Percentiles rank a stretch among this genome's conserved stretches.
phyloP scores from a whole-genome alignment of 768 basidiomycete genomes.

The Sporobolomyces roseus region DNA sequence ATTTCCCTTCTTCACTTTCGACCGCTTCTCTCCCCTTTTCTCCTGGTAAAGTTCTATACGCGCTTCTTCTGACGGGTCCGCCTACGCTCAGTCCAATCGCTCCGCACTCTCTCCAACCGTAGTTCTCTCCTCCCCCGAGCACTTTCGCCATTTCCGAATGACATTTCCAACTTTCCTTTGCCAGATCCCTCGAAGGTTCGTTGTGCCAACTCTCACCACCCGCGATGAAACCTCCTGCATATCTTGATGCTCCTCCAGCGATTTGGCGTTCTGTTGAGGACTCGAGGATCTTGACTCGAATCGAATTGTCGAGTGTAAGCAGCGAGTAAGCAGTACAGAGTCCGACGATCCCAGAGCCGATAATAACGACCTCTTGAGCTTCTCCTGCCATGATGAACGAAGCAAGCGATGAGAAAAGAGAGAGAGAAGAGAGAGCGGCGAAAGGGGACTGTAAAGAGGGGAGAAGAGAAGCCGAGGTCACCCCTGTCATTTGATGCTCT shows the following conservation, averaged over 20 bases:
- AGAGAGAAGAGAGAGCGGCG: too few species aligned
- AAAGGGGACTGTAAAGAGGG: too few species aligned
- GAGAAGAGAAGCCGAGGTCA: too few species aligned
- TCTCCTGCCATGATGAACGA: neutral
- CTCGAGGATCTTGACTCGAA: constrained; percentile 53
- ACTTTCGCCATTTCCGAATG: constrained; percentile 52
- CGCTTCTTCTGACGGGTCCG: constrained; percentile 19
- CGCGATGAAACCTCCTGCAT: constrained; percentile 53
- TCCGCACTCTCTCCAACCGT: constrained; percentile 51
- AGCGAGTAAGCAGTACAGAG: constrained; percentile 54
- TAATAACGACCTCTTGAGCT: constrained; percentile 41
- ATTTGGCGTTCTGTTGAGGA: constrained; percentile 47
- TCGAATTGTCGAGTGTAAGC: constrained; percentile 44
- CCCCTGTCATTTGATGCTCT: too few species aligned
- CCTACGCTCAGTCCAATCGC: constrained; percentile 46
- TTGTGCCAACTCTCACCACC: constrained; percentile 51
- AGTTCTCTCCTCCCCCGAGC: constrained; percentile 50
- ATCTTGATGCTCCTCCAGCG: constrained; percentile 50
- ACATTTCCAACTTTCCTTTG: constrained; percentile 50
- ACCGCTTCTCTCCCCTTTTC: constrained; percentile 9
- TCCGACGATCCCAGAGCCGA: constrained; percentile 57
- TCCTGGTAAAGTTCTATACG: constrained; percentile 40
- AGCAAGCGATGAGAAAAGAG: neutral
- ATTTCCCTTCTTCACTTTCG: neutral
- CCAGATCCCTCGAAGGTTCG: constrained; percentile 46